phyloP scores from a whole-genome alignment of 1,284 basidiomycete species.

The Tremellales sp. region DNA sequence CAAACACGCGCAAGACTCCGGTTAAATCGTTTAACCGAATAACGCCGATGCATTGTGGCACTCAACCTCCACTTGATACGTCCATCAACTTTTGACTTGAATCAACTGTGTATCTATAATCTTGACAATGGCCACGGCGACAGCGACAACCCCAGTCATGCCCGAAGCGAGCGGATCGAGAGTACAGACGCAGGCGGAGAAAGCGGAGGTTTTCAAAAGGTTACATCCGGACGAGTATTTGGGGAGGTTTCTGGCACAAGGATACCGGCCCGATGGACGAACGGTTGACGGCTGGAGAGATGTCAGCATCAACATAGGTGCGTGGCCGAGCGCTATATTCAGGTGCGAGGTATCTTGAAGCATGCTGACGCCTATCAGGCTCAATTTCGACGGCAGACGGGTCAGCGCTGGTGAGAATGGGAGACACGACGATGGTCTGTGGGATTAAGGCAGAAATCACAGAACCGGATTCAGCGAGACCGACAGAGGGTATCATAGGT shows the following conservation, averaged over 20 bases:
- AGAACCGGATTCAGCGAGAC: constrained; percentile 72
- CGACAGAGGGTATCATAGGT: constrained; percentile 78
- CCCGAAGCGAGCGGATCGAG: background rate
- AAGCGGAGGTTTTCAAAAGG: constrained; percentile 68
- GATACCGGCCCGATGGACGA: constrained; percentile 70
- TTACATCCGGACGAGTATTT: constrained; percentile 77
- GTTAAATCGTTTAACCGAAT: too few species aligned
- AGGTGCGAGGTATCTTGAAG: background rate
- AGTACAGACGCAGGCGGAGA: constrained; percentile 7
- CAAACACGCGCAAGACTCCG: too few species aligned
- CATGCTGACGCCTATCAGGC: constrained; percentile 50
- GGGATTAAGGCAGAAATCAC: constrained; percentile 93
- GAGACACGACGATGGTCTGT: constrained; percentile 84
- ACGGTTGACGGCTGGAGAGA: constrained; percentile 62
- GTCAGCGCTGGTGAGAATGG: constrained; percentile 81
- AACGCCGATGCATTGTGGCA: background rate
- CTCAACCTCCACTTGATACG: background rate
- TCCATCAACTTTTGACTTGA: background rate
- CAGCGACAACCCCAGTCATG: background rate
- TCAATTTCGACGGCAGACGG: constrained; percentile 88
- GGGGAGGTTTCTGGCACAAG: constrained; percentile 68
- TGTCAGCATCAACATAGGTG: constrained; percentile 64
- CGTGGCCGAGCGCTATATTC: constrained; percentile 32
- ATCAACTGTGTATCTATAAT: background rate
- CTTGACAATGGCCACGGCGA: background rate